These are phyloP conservation scores for Porpolomopsis calyptriformis DNA, from an alignment of 768 basidiomycete genomes.

Conservation along the genomic window DNA sequence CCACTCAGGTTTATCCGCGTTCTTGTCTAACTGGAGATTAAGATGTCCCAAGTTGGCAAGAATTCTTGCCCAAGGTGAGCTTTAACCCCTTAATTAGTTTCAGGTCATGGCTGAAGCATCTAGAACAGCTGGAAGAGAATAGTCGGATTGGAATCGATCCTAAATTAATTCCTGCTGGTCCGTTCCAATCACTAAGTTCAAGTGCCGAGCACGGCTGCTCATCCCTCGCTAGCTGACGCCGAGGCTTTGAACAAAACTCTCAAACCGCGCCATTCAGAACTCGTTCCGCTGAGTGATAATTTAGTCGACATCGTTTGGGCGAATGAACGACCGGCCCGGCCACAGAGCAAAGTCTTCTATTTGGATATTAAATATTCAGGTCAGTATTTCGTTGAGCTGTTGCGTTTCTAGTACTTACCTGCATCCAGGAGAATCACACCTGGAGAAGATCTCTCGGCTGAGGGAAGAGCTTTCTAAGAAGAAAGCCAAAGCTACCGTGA, in stretches of 20 bases:
- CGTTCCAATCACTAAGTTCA: conserved; percentile 12
- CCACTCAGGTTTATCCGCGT: conserved; percentile 5
- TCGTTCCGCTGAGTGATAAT: conserved; percentile 61
- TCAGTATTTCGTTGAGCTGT: conserved; percentile 9
- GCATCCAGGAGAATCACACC: conserved; percentile 44
- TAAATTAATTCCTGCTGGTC: conserved; percentile 58
- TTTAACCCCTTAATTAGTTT: background rate
- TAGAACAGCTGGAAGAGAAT: conserved; percentile 48
- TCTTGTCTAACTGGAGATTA: background rate
- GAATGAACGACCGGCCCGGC: conserved; percentile 52
- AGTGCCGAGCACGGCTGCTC: background rate
- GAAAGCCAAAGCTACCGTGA: conserved; percentile 60
- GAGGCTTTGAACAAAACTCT: conserved; percentile 50
- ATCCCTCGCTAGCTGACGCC: conserved; percentile 45
- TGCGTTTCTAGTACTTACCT: background rate
- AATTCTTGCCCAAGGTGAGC: conserved; percentile 63
- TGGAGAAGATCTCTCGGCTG: conserved; percentile 56
- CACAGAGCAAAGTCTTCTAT: conserved; percentile 54
- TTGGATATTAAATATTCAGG: conserved; percentile 72
- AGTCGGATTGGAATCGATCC: conserved; percentile 78
- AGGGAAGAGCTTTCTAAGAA: conserved; percentile 56
- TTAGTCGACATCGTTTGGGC: conserved; percentile 75
- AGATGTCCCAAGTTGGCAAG: conserved; percentile 90
- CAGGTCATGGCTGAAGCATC: conserved; percentile 3
- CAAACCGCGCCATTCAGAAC: conserved; percentile 37